Percentiles rank a stretch among this genome's conserved stretches.
phyloP scores from a whole-genome alignment of 208 protist species.

The Vickermania spadyakhi region DNA sequence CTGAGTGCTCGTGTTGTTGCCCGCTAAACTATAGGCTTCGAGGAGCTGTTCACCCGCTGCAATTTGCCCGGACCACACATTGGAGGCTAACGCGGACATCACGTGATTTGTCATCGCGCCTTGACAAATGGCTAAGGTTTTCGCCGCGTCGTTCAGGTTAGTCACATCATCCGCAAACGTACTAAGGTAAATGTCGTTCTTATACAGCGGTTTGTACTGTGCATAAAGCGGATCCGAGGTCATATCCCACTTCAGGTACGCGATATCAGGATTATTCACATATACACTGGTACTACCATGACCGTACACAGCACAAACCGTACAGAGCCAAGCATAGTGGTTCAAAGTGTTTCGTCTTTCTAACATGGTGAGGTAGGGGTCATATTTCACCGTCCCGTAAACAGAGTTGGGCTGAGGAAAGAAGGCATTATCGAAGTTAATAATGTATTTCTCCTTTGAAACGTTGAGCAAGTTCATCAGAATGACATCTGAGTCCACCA shows the following conservation, averaged over 20 bases:
- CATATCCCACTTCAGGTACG: constrained; percentile 4
- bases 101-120: neutral
- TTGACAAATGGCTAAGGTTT: constrained; percentile 1
- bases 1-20: neutral
- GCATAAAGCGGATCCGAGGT: neutral
- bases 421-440: constrained; percentile 3
- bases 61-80: neutral
- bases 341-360: neutral
- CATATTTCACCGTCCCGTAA: neutral
- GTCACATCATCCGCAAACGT: constrained; percentile 4
- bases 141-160: neutral
- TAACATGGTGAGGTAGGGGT: neutral
- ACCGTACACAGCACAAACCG: constrained; percentile 2
- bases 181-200: neutral
- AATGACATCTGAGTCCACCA: neutral
- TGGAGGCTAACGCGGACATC: neutral
- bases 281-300: constrained; percentile 5
- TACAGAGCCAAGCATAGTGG: constrained; percentile 5
- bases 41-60: neutral
- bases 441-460: constrained; percentile 1
- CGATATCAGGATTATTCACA: neutral
- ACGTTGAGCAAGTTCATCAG: constrained; percentile 4
- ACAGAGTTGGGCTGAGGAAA: constrained; percentile 1
- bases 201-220: neutral
- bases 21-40: neutral